These are phyloP conservation scores for Theileria annulata DNA, from an alignment of 169 alveolate genomes.

Conservation along the genomic window DNA sequence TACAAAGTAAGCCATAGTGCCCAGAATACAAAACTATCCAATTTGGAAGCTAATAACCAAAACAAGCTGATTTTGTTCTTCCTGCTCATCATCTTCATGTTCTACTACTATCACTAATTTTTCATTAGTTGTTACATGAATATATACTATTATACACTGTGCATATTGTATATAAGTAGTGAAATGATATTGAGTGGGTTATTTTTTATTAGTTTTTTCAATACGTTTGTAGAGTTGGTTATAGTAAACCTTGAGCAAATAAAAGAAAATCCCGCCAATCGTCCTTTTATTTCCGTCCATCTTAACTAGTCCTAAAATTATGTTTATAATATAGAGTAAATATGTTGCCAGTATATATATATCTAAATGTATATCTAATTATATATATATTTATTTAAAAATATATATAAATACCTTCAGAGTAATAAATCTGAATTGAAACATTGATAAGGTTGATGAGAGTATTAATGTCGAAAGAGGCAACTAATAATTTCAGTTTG, in stretches of 20 bases:
- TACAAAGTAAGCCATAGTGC: neutral
- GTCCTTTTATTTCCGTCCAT: constrained; percentile 35
- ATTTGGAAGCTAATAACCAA: neutral
- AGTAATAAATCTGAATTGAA: constrained; percentile 29
- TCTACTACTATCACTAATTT: neutral
- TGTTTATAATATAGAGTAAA: no score
- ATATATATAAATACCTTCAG: constrained; percentile 61
- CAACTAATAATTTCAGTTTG: constrained; percentile 23
- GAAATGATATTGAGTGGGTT: neutral
- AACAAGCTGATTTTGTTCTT: neutral
- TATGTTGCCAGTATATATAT: no score
- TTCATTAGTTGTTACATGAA: neutral
- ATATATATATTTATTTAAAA: no score
- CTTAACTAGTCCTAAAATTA: constrained; percentile 1
- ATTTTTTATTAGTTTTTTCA: constrained; percentile 16
- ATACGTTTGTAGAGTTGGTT: constrained; percentile 21
- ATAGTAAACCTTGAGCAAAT: constrained; percentile 39
- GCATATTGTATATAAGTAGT: no score
- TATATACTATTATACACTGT: no score
- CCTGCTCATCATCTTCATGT: constrained; percentile 1
- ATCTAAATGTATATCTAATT: no score
- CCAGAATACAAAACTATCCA: neutral
- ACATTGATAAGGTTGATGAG: constrained; percentile 22
- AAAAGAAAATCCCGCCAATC: constrained; percentile 61
- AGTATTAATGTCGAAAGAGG: constrained; percentile 4